Evolutionary conservation across 1,284 basidiomycete species (phyloP), one percentile per base, ranked within the genome.

Genomic region (Ustilago esculenta): DNA sequence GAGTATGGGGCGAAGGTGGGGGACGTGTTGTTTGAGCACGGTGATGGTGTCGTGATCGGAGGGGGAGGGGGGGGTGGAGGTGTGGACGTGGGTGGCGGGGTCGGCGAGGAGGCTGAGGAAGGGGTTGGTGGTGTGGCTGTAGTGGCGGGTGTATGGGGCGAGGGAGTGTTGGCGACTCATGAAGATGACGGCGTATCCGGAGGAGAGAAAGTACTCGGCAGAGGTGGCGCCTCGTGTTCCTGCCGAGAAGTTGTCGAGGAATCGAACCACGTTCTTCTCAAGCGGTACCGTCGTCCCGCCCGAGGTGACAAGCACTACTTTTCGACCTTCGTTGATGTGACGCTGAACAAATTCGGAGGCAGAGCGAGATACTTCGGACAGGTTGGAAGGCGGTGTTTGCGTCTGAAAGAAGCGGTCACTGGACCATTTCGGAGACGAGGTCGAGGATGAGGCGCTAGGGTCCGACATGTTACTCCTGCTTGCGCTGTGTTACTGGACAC

Each of bases 191-290:
- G 94, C 94, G 84, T 98, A 98, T 65, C 90, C 91, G 2, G 90
- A 88, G 5, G 82, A 87, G 54, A 98, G 87, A 82, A 98, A 97
- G 85, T 98, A 97, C 83, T 98, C 95, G 1, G 95, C 95, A 4
- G 94, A 98, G 0, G 95, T 94, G 25, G 96, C 92, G 32, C 96
- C 95, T 80, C 95, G 87, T 14, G 96, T 98, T 46, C 95, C 94
- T 50, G 96, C 96, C 81, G 93, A 96, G 83, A 98, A 98, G 85
- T 98, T 98, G 83, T 98, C 95, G 25, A 98, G 86, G 83, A 97
- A 98, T 46, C 96, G 92, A 40, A 98, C 95, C 69, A 76, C 69
- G 46, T 77, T 77, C 48, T 74, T 70, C 65, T 78, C 79, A 6
- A 79, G 49, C 1, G 80, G 80, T 5, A 80, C 80, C 2, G 80